Base-by-base conservation (phyloP, 192 early-diverging fungal species). In the Geosiphon pyriformis region DNA sequence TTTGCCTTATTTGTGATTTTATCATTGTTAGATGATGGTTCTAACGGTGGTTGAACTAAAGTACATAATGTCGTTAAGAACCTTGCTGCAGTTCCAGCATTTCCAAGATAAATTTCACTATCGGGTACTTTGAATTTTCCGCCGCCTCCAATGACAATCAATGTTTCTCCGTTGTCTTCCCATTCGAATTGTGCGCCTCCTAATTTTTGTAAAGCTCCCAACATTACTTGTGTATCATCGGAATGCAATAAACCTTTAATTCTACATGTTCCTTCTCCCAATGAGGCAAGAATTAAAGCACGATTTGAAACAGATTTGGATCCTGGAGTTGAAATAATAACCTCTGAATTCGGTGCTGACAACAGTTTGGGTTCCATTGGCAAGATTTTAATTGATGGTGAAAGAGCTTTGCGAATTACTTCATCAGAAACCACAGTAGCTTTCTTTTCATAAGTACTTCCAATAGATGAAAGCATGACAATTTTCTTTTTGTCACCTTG, bases 261-360 rank as follows among this genome's bases (percentile, higher is more conserved):
- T 25, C 90, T 83, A 73, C 90, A 92, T 31, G 78, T 78, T 35
- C 95, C 96, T 4, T 74, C 56, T 17, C 90, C 96, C 32, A 99
- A 74, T 26, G 96, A 92, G 32, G 95, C 94, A 53, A 99, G 73
- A 48, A 94, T 80, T 50, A 99, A 79, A 20, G 93, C 95, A 65
- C 96, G 87, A 83, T 99, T 98, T 18, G 95, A 97, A 54, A 99
- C 93, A 35, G 94, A 96, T 78, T 99, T 99, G 61, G 93, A 95
- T 2, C 95, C 95, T 4, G 95, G 94, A 4, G 90, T 89, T 4
- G 83, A 83, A 25, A 94, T 76, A 25, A 77, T 72, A 12, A 94
- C 81, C 12, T 69, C 57, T 18, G 74, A 67, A 61, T 15, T 51
- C 53, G 11, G n/a, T 48, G 48, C 6, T 2, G n/a, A 37, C 35